Percentiles rank a stretch among this genome's conserved stretches.
Conservation (phyloP, 176 grass and related monocot species). For the Zizania latifolia region DNA sequence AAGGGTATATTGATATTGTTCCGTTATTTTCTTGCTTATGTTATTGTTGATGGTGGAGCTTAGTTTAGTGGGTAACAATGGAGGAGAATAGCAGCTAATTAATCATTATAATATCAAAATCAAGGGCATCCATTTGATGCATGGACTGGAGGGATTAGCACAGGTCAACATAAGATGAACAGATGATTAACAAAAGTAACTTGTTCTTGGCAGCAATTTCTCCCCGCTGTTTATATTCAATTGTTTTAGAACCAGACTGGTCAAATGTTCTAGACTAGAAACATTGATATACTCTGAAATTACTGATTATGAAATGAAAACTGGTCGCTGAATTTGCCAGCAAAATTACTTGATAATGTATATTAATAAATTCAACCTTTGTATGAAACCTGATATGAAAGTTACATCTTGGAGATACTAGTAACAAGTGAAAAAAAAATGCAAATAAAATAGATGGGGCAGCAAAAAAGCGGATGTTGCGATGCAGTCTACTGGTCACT, state of each 20-base stretch:
- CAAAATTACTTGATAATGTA: background rate
- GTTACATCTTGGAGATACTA: background rate
- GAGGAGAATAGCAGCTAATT: no score
- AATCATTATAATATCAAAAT: background rate
- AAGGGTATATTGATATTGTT: background rate
- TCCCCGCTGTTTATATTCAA: background rate
- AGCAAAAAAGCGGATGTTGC: no score
- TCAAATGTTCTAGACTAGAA: background rate
- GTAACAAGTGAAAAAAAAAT: background rate
- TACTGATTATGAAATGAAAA: no score
- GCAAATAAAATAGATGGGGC: background rate
- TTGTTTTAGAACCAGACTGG: background rate
- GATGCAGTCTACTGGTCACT: no score
- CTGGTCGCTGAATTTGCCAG: no score
- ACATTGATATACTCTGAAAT: no score
- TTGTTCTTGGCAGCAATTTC: background rate
- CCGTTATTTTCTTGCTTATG: slow-evolving; percentile 1
- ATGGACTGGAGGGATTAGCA: background rate
- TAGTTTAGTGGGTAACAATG: no score
- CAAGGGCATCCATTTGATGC: background rate
- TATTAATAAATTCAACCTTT: background rate
- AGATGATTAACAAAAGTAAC: background rate
- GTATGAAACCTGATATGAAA: background rate
- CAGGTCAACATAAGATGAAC: slow-evolving; percentile 12
- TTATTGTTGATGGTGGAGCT: background rate